Base-by-base conservation (phyloP, 352 stramenopile genomes). In the Phytophthora constricta region DNA sequence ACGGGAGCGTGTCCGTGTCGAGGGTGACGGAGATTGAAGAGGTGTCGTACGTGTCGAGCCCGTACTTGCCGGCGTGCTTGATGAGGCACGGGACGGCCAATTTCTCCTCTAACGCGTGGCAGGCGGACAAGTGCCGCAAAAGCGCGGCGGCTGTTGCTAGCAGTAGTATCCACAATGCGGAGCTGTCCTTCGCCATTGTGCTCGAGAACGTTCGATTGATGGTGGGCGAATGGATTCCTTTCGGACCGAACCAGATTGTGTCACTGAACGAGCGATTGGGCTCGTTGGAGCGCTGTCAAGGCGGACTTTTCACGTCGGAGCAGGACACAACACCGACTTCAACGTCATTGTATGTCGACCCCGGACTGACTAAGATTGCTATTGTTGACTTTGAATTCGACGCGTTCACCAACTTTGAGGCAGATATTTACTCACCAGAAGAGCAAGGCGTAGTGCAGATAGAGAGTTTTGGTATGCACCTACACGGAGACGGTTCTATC, bases 321-420 rank as follows among this genome's bases (percentile, higher is more conserved):
- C 80, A 98, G 5, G 97, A 98, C 76, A 67, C 81, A 4, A 60
- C 89, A n/a, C 86, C 90, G 8, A 91, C 90, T 3, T 78, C 75
- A 31, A 98, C 84, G 49, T 90, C 75, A 31, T 68, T 98, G 68
- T 68, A 79, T 17, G 79, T 97, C 10, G 61, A 72, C 2, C 95
- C 96, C 5, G 95, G 98, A 11, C 87, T 99, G 17, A 99, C 97
- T 4, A 96, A 92, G 66, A 97, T 99, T 46, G 92, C 97, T 52
- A 98, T 99, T 51, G 83, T 99, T 5, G 97, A 99, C 74, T 99
- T 99, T 75, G 97, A 98, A 39, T 95, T 98, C 53, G 97, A 97
- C 26, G 89, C 97, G 28, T 98, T 98, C 67, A 98, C 98, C 8
- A 99, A 99, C 69, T 99, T 99, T 68, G 97, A 99, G 72, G 97